Evolutionary conservation across 1,284 basidiomycete species (phyloP).

Genomic region (Trichosporon sp.): DNA sequence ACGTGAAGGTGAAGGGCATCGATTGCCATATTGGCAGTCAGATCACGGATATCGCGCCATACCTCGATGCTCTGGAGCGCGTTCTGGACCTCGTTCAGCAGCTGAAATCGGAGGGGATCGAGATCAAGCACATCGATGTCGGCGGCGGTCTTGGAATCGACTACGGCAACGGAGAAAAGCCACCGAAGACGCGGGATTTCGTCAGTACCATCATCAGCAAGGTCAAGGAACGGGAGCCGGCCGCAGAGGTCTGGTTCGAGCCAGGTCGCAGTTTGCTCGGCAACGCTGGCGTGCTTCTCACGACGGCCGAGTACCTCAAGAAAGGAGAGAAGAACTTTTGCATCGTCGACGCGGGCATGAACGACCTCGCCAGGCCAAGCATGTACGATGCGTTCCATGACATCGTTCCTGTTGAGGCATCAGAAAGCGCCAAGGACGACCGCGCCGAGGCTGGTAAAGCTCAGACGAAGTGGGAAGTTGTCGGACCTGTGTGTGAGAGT

Average conservation of each 20-base stretch:
- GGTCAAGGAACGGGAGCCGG: background rate
- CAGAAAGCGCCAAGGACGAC: background rate
- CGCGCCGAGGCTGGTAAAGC: background rate
- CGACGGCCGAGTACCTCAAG: constrained; percentile 11
- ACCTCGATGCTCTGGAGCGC: constrained; percentile 6
- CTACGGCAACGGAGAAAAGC: constrained; percentile 8
- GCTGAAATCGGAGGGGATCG: constrained; percentile 5
- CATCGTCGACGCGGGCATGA: constrained; percentile 16
- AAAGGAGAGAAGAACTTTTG: constrained; percentile 9
- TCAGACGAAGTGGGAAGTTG: constrained; percentile 3
- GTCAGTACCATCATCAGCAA: constrained; percentile 5
- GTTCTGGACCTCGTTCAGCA: constrained; percentile 8
- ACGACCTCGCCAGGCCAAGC: constrained; percentile 9
- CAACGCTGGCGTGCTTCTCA: constrained; percentile 9
- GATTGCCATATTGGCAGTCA: constrained; percentile 16
- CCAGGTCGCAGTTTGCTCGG: constrained; percentile 9
- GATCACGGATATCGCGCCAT: constrained; percentile 7
- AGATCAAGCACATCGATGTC: constrained; percentile 10
- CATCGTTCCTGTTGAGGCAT: background rate
- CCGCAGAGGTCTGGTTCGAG: constrained; percentile 12
- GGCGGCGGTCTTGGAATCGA: constrained; percentile 14
- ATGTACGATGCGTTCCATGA: constrained; percentile 9
- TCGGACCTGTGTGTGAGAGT: constrained; percentile 14
- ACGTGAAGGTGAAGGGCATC: constrained; percentile 4
- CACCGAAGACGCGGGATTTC: constrained; percentile 2